phyloP scores from a whole-genome alignment of 495 filamentous ascomycete species.

The Trichoderma orchidacearum region DNA sequence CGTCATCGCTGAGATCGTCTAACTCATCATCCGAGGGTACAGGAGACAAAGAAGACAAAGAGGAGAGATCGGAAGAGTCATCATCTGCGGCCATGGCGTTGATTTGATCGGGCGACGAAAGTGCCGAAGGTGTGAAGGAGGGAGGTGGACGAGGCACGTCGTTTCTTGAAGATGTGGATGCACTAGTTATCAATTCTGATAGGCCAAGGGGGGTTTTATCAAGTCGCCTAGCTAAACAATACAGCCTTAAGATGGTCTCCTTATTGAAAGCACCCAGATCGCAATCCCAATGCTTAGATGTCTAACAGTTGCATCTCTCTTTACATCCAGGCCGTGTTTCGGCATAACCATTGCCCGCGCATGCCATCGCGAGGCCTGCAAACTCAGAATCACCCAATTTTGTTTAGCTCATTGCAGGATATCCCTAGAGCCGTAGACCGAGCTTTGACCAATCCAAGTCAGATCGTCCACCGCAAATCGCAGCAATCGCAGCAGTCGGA shows the following conservation, averaged over 20 bases:
- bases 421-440: background rate
- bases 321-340: background rate
- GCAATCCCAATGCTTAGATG: background rate
- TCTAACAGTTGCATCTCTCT: background rate
- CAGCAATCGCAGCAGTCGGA: too few relatives aligned
- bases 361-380: background rate
- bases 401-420: background rate
- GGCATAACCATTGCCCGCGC: background rate
- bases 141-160: background rate
- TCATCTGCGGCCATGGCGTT: slow-evolving; percentile 29
- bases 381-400: background rate
- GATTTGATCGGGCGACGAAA: slow-evolving; percentile 3
- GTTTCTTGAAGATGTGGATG: slow-evolving; percentile 1
- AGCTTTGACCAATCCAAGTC: background rate
- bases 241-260: background rate
- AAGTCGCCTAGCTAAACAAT: background rate
- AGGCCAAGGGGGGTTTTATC: background rate
- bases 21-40: slow-evolving; percentile 41
- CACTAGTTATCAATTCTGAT: background rate
- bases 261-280: background rate
- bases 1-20: slow-evolving; percentile 26
- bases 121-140: slow-evolving; percentile 2
- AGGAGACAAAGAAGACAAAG: slow-evolving; percentile 36
- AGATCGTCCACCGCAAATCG: background rate
- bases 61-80: slow-evolving; percentile 41